A percentile compares a stretch with the other conserved stretches of the same genome.
Evolutionary conservation across 23 red algal species (phyloP).

Genomic region (Gracilaria domingensis): DNA sequence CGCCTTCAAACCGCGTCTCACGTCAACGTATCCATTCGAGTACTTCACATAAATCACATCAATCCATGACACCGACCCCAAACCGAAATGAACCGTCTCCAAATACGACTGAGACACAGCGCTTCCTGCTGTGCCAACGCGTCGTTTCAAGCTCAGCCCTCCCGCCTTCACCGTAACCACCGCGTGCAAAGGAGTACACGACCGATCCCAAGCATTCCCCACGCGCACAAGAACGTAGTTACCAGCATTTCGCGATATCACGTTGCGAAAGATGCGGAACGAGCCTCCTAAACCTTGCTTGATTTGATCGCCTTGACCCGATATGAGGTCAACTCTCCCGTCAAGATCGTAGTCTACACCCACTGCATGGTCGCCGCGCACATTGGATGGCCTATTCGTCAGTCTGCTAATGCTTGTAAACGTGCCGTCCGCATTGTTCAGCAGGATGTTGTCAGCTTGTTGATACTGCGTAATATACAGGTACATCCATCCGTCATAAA

Average conservation of each 20-base stretch:
- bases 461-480: conserved; percentile 36
- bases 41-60: neutral
- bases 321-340: conserved; percentile 59
- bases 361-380: conserved; percentile 45
- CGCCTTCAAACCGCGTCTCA: neutral
- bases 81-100: conserved; percentile 59
- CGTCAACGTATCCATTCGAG: neutral
- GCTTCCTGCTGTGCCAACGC: conserved; percentile 40
- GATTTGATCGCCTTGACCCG: conserved; percentile 27
- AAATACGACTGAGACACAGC: conserved; percentile 15
- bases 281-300: neutral
- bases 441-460: conserved; percentile 39
- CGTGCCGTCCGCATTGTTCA: conserved; percentile 45
- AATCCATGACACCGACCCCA: conserved; percentile 3
- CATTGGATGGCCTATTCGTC: neutral
- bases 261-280: conserved; percentile 29
- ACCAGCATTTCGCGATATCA: conserved; percentile 9
- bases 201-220: conserved; percentile 26
- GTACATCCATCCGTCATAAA: conserved; percentile 60
- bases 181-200: conserved; percentile 51
- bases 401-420: neutral
- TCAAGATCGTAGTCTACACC: conserved; percentile 60
- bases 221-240: conserved; percentile 58
- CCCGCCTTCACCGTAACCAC: conserved; percentile 6
- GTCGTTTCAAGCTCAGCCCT: conserved; percentile 17